Percentiles rank a stretch among this genome's conserved stretches.
Evolutionary conservation across 108 stramenopile genomes (phyloP).

Genomic region (Pelagomonas calceolata): DNA sequence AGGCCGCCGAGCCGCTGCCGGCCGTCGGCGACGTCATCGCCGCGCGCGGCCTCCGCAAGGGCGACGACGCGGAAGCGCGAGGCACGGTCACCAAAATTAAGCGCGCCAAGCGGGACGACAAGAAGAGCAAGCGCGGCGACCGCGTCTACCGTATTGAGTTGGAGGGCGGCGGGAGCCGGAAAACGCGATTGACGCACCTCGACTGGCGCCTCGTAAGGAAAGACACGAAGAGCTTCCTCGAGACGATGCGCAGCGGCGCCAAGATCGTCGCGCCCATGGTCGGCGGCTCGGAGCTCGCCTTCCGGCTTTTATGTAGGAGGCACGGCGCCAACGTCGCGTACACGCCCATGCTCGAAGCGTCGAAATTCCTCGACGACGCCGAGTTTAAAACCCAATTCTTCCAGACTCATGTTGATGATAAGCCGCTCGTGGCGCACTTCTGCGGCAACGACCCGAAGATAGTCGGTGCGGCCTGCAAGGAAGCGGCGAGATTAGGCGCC

Average conservation of each 20-base stretch:
- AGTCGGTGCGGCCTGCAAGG: slow-evolving; percentile 34
- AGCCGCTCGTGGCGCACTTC: slow-evolving; percentile 80
- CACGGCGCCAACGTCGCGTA: slow-evolving; percentile 80
- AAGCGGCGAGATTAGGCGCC: slow-evolving; percentile 36
- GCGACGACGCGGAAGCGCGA: too few species aligned
- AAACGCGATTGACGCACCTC: too few species aligned
- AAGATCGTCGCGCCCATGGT: slow-evolving; percentile 90
- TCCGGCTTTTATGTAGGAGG: slow-evolving; percentile 83
- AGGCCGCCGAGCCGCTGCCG: too few species aligned
- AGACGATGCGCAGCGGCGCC: background rate
- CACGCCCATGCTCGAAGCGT: slow-evolving; percentile 90
- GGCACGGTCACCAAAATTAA: too few species aligned
- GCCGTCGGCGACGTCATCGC: too few species aligned
- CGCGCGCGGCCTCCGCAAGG: too few species aligned
- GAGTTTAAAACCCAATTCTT: slow-evolving; percentile 46
- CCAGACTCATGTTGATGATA: slow-evolving; percentile 66
- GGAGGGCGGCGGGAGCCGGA: too few species aligned
- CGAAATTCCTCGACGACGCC: slow-evolving; percentile 47
- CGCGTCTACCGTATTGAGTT: too few species aligned
- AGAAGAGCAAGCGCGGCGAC: too few species aligned
- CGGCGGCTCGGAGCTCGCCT: slow-evolving; percentile 90
- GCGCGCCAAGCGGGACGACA: too few species aligned
- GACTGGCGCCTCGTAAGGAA: too few species aligned
- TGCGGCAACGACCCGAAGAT: slow-evolving; percentile 62
- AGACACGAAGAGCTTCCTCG: too few species aligned